Percentiles rank a stretch among this genome's conserved stretches.
Conservation (phyloP, 2,329 filamentous ascomycete species). For the Polytolypa hystricis region DNA sequence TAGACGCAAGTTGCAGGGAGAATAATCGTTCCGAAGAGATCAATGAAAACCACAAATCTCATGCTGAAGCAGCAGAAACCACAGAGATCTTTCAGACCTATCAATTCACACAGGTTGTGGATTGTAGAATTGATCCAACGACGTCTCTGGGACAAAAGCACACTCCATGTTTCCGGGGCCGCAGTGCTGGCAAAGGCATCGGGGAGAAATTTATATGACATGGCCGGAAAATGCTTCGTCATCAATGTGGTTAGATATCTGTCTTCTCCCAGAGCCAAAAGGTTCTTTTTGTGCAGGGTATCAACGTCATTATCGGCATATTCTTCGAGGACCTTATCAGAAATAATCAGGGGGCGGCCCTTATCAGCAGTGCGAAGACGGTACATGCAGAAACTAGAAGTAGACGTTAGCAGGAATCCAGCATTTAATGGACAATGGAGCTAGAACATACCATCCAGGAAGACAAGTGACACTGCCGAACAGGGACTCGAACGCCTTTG, state of each 20-base stretch:
- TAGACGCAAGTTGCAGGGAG: constrained; percentile 83
- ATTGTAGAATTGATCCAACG: constrained; percentile 99
- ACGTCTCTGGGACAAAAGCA: constrained; percentile 92
- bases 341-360: constrained; percentile 87
- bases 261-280: constrained; percentile 89
- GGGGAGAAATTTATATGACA: constrained; percentile 92
- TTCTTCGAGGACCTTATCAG: constrained; percentile 74
- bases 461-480: constrained; percentile 98
- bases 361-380: constrained; percentile 87
- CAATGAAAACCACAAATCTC: constrained; percentile 91
- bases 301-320: constrained; percentile 85
- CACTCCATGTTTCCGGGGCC: constrained; percentile 86
- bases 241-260: constrained; percentile 93
- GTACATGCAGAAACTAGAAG: constrained; percentile 98
- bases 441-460: constrained; percentile 76
- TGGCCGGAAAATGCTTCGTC: constrained; percentile 92
- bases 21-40: constrained; percentile 85
- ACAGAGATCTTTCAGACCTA: constrained; percentile 85
- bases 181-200: constrained; percentile 90
- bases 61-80: constrained; percentile 99
- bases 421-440: not conserved
- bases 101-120: constrained; percentile 86
- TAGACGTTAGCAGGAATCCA: constrained; percentile 26
- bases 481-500: constrained; percentile 94
- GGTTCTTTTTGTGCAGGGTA: constrained; percentile 89